Evolutionary conservation across 2,329 filamentous ascomycete species (phyloP), one percentile per base, ranked within the genome.

Genomic region (Bipolaris bicolor): DNA sequence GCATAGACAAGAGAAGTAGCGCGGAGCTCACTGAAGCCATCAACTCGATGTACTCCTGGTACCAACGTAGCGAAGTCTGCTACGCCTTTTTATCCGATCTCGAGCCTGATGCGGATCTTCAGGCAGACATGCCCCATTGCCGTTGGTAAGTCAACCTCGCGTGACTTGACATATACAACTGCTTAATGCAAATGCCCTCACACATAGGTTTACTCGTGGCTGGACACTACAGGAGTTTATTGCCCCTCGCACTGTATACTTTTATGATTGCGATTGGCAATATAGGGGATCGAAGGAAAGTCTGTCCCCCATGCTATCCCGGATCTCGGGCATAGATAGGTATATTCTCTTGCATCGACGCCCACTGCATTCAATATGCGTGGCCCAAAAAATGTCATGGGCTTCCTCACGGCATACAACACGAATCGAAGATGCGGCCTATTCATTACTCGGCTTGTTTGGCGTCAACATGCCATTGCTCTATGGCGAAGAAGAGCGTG

Each of bases 41-140:
- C 45, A 67, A 60, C 20, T 49, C 41, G 6, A 61, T 65, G 48
- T 58, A 57, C 10, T 20, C n/a, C 16, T 63, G 57, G 57, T 64
- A 64, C 18, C 3, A 57, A 15, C 36, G 36, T 3, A 36, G 62
- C 15, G 6, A n/a, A 43, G 26, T 50, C 6, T 66, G 63, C 24
- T 62, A 57, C 5, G 58, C 51, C 7, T 64, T 40, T 15, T 20
- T 62, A 2, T 49, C 49, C 4, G 50, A 52, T 9, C 16, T 52
- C 5, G 41, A 37, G 13, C 3, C 10, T 2, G 33, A 13, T 22
- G 7, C 31, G 39, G 22, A 29, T 24, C 7, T 7, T 9, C 6
- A 13, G 1, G n/a, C 18, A 5, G 16, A 52, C 9, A 15, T 52
- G 5, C 7, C 40, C n/a, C 16, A 10, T 4, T 52, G 50, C n/a